phyloP scores from a whole-genome alignment of 129 eudicot genomes.

The Escallonia herrerae region DNA sequence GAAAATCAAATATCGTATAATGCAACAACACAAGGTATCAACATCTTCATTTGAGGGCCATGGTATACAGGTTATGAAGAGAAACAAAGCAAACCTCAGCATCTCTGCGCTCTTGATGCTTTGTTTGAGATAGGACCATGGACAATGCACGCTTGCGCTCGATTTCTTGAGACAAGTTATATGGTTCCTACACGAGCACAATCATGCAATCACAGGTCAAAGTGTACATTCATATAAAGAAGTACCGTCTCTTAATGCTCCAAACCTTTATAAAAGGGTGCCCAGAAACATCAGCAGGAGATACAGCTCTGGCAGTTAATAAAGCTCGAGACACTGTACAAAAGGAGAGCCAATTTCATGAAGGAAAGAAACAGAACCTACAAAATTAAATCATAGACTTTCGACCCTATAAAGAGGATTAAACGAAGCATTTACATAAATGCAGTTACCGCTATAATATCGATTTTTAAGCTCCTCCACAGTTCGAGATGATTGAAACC shows the following conservation, averaged over 20 bases:
- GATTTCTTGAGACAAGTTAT: conserved; percentile 70
- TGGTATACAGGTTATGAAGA: neutral
- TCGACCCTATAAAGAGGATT: neutral
- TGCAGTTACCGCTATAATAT: conserved; percentile 69
- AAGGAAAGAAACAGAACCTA: conserved; percentile 13
- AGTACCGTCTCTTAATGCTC: neutral
- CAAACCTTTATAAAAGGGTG: conserved; percentile 80
- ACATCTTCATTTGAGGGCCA: neutral
- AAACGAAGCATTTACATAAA: conserved; percentile 1
- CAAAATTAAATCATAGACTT: conserved; percentile 6
- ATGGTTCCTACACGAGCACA: conserved; percentile 51
- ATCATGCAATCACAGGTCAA: neutral
- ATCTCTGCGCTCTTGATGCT: conserved; percentile 95
- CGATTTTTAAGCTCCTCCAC: conserved; percentile 93
- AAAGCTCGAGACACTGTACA: conserved; percentile 64
- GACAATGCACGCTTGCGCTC: conserved; percentile 90
- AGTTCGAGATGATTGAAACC: conserved; percentile 65
- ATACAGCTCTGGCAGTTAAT: conserved; percentile 70
- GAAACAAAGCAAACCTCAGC: conserved; percentile 50
- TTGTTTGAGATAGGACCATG: conserved; percentile 89
- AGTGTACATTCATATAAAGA: neutral
- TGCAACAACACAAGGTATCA: neutral
- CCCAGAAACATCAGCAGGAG: conserved; percentile 74
- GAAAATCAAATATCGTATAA: conserved; percentile 3
- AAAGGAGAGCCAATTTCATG: conserved; percentile 1